A percentile compares a stretch with the other conserved stretches of the same genome.
Evolutionary conservation across 768 basidiomycete genomes (phyloP).

Genomic region (Calocybe cyanea): DNA sequence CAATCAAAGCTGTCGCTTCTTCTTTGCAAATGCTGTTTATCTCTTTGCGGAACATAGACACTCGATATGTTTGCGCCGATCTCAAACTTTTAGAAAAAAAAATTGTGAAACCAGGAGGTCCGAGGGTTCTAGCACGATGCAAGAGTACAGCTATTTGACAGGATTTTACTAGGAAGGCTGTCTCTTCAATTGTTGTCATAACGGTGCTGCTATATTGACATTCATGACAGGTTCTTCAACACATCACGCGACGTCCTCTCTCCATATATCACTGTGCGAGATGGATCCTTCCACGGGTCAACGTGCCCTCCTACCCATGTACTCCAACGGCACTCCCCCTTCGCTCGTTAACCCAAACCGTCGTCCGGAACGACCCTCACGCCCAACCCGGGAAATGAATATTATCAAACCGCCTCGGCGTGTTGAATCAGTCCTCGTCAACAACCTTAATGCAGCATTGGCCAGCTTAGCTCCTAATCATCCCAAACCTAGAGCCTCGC

Average conservation of each 20-base stretch:
- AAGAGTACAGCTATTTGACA: no score
- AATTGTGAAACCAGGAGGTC: no score
- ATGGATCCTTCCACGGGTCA: background rate
- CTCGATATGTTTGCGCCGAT: no score
- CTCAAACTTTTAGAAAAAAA: no score
- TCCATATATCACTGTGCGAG: constrained; percentile 4
- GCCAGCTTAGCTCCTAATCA: constrained; percentile 3
- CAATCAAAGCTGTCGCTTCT: no score
- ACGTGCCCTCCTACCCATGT: constrained; percentile 6
- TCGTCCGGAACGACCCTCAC: constrained; percentile 12
- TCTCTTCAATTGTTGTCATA: no score
- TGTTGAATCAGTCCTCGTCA: constrained; percentile 1
- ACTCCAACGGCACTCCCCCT: constrained; percentile 4
- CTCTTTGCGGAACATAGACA: no score
- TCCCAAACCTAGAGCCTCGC: constrained; percentile 1
- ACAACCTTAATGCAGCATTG: constrained; percentile 8
- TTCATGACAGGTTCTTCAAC: constrained; percentile 10
- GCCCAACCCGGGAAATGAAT: background rate
- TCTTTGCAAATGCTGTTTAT: no score
- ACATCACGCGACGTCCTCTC: constrained; percentile 3
- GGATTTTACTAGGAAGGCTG: no score
- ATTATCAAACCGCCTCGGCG: background rate
- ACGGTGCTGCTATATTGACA: constrained; percentile 3
- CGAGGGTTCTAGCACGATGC: no score
- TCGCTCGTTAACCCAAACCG: constrained; percentile 6